Evolutionary conservation across 768 basidiomycete species (phyloP), one percentile per base, ranked within the genome.

Genomic region (Leucocoprinus sp.): DNA sequence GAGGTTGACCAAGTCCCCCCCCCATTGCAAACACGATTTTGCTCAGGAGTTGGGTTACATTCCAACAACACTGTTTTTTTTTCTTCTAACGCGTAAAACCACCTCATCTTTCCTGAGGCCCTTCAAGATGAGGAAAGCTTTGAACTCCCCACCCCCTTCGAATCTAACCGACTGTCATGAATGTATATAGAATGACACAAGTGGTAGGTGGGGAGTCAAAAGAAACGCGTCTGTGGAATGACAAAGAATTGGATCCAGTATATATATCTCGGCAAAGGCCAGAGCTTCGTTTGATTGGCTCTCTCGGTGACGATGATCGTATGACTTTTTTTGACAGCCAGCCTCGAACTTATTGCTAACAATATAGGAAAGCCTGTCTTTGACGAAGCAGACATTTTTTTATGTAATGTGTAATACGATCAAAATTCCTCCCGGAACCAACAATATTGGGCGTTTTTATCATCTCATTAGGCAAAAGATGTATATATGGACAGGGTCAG

Each of bases 1-100:
- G 56, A 59, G 55, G 49, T 57, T 51, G 61, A 58, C 58, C 56
- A 58, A 55, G 49, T 57, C 59, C 61, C 49, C n/a, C n/a, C n/a
- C n/a, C n/a, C n/a, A n/a, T 36, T 14, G 27, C 23, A n/a, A 37
- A 37, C 49, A n/a, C n/a, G n/a, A n/a, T n/a, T n/a, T n/a, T n/a
- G n/a, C n/a, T n/a, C n/a, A n/a, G n/a, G n/a, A n/a, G n/a, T n/a
- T n/a, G n/a, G n/a, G n/a, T 59, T 52, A 57, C 56, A 52, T 55
- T 41, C 55, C 54, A 48, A 55, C 50, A 53, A 55, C 57, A 45
- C 14, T 39, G 49, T 35, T 42, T 17, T 62, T 52, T 62, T 39
- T 51, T 35, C 44, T 17, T 62, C 53, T 62, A 5, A 52, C 60
- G 56, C 57, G 53, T 44, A 55, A 59, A 60, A 60, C 57, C 59